Evolutionary conservation across 768 basidiomycete species (phyloP), one percentile per base, ranked within the genome.

Genomic region (Suillus cothurnatus): DNA sequence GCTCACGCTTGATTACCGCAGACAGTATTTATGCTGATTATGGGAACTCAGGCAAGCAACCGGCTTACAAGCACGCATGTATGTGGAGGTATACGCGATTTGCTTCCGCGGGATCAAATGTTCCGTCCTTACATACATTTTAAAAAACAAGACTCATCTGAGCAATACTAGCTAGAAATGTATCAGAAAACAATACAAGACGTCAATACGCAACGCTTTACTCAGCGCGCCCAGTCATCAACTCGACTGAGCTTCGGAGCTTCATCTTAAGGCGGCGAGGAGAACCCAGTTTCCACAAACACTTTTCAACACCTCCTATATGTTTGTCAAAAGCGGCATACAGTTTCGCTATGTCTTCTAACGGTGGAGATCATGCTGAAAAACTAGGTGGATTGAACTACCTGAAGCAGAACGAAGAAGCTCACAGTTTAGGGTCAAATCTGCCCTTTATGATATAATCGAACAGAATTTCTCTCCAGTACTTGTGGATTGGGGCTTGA

Each of bases 401-500:
- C 43, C 28, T 23, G 55, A 58, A 60, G 39, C 31, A 15, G 34
- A n/a, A 63, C 28, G 53, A 65, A 53, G 32, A 19, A 17, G 78
- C 84, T 66, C 64, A 85, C 85, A 88, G 86, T 6, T 80, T 84
- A 6, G 86, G 85, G 68, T 92, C 88, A 67, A 92, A 85, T 73
- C 88, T 87, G 19, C 87, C 86, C 1, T 85, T 79, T 57, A 83
- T 76, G 71, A 92, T 86, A 71, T 86, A 88, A 59, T 86, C 84
- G 64, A 89, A 73, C 56, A 92, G 73, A 57, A 93, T 84, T 68
- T 90, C 86, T 63, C 89, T 78, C 90, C 90, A 92, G 77, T 89
- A 91, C 57, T 82, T 81, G 71, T 90, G 90, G 1, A 91, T 88
- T 4, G 90, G 91, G 0, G 89, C 89, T 78, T 92, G 90, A 1